Conservation (phyloP, 345 rosid genomes). For the Limnanthes douglasii region DNA sequence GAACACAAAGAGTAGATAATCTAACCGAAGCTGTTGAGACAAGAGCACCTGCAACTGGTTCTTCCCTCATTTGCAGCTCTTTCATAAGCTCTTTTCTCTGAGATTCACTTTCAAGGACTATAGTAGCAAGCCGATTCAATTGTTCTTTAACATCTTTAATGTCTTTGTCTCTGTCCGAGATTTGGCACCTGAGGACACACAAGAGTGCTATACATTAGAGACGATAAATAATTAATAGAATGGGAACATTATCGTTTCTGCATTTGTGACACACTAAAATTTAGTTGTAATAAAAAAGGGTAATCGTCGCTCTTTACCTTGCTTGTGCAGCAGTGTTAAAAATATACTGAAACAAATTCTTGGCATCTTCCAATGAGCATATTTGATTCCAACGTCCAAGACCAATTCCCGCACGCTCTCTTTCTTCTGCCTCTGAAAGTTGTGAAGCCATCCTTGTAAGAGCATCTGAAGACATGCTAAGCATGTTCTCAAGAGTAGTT, state of each 20-base stretch:
- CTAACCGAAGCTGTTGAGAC: conserved; percentile 42
- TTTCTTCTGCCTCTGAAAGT: conserved; percentile 74
- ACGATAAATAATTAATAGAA: too few relatives aligned
- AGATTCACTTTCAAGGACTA: conserved; percentile 45
- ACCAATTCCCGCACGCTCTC: conserved; percentile 37
- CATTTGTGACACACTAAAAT: too few relatives aligned
- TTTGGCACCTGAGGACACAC: conserved; percentile 31
- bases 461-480: conserved; percentile 52
- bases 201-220: background rate
- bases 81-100: conserved; percentile 37
- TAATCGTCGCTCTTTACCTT: conserved; percentile 28
- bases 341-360: conserved; percentile 56
- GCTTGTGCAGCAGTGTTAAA: conserved; percentile 51
- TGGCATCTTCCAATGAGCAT: conserved; percentile 59
- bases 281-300: background rate
- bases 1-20: conserved; percentile 3
- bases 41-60: conserved; percentile 39
- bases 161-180: conserved; percentile 53
- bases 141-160: conserved; percentile 53
- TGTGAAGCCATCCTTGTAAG: conserved; percentile 70
- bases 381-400: conserved; percentile 61
- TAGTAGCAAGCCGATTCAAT: conserved; percentile 36
- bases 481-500: conserved; percentile 56
- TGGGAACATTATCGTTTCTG: too few relatives aligned
- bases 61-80: conserved; percentile 53